Conservation (phyloP, 352 stramenopile genomes). For the Phytophthora macrochlamydospora region DNA sequence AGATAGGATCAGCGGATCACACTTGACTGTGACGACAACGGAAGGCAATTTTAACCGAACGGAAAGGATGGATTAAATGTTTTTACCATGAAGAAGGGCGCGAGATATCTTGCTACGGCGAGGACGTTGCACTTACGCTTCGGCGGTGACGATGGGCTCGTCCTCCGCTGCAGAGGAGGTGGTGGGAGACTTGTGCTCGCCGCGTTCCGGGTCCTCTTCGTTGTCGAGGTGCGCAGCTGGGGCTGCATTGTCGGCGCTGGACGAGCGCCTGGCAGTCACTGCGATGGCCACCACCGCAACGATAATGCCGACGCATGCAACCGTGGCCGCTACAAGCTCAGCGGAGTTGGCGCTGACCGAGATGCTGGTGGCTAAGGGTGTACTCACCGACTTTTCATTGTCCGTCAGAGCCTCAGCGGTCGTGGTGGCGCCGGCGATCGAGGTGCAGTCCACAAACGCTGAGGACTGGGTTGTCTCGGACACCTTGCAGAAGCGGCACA, state of each 20-base stretch:
- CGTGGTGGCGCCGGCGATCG: constrained; percentile 5
- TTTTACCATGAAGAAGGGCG: not conserved
- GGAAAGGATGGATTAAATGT: not conserved
- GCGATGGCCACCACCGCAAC: constrained; percentile 33
- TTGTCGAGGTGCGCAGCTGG: constrained; percentile 15
- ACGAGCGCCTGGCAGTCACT: constrained; percentile 31
- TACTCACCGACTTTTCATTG: not conserved
- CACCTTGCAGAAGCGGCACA: constrained; percentile 52
- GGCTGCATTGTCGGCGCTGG: constrained; percentile 7
- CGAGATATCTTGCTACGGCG: not conserved
- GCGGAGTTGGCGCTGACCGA: not conserved
- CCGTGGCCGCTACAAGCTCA: constrained; percentile 11
- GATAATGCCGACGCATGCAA: constrained; percentile 32
- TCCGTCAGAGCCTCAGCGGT: constrained; percentile 10
- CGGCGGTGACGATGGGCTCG: constrained; percentile 8
- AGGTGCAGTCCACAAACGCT: constrained; percentile 27
- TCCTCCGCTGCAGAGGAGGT: constrained; percentile 17
- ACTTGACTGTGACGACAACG: too few relatives aligned
- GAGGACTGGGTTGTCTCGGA: constrained; percentile 12
- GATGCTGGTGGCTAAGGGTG: not conserved
- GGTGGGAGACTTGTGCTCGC: constrained; percentile 17
- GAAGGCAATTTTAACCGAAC: too few relatives aligned
- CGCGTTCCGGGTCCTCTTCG: constrained; percentile 27
- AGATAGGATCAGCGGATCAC: too few relatives aligned
- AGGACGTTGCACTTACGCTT: constrained; percentile 21